These are phyloP conservation scores for Vigna unguiculata DNA, from an alignment of 306 rosid species.

Conservation along the genomic window DNA sequence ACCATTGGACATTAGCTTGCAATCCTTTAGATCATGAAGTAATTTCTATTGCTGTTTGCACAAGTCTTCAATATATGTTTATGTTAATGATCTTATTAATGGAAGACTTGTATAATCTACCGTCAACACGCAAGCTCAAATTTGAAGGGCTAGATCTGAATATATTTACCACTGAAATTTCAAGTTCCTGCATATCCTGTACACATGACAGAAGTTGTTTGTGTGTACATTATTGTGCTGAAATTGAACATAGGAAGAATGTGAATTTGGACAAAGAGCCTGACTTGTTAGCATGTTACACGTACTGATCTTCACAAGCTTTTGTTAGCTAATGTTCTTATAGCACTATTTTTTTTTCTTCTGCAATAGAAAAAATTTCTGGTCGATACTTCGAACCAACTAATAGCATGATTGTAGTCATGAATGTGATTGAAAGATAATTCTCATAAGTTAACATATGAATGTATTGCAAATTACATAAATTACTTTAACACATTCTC, in stretches of 20 bases:
- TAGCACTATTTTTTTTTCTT: too few relatives aligned
- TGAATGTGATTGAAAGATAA: too few relatives aligned
- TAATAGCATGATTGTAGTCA: too few relatives aligned
- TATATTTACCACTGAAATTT: not conserved
- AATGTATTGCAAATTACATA: not conserved
- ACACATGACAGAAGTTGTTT: not conserved
- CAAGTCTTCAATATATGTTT: not conserved
- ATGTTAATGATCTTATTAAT: too few relatives aligned
- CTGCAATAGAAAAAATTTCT: too few relatives aligned
- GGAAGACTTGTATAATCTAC: not conserved
- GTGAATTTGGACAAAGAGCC: not conserved
- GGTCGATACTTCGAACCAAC: too few relatives aligned
- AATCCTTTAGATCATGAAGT: not conserved
- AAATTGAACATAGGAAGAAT: not conserved
- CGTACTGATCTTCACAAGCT: too few relatives aligned
- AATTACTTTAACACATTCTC: not conserved
- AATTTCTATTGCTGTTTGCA: not conserved
- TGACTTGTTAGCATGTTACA: not conserved
- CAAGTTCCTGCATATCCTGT: not conserved
- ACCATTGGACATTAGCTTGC: not conserved
- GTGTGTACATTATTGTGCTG: not conserved
- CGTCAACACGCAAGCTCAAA: not conserved
- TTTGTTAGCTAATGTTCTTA: too few relatives aligned
- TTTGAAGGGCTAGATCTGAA: constrained; percentile 1
- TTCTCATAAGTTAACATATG: too few relatives aligned